These are phyloP conservation scores for Citrus unshiu DNA, from an alignment of 345 rosid genomes.

Conservation along the genomic window DNA sequence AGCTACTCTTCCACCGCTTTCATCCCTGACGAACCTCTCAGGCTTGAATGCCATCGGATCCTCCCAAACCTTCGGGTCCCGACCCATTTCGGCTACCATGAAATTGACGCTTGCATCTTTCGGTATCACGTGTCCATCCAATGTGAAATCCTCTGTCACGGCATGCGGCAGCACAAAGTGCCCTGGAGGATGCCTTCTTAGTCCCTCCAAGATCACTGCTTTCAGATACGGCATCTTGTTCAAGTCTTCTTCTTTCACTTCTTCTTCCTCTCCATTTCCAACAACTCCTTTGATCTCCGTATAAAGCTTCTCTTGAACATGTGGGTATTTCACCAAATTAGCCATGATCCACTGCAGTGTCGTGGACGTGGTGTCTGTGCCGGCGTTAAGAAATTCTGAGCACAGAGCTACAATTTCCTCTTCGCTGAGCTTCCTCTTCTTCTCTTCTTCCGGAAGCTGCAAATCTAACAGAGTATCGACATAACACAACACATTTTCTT, in stretches of 20 bases:
- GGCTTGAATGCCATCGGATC: constrained; percentile 12
- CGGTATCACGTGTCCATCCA: neutral
- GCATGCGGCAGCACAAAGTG: constrained; percentile 15
- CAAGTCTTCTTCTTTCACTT: neutral
- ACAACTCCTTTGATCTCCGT: neutral
- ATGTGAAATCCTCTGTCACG: neutral
- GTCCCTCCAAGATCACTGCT: constrained; percentile 3
- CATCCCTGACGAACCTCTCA: neutral
- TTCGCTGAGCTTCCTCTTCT: constrained; percentile 5
- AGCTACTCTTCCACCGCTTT: neutral
- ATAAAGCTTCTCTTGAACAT: neutral
- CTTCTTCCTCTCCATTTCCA: neutral
- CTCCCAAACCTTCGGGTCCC: constrained; percentile 13
- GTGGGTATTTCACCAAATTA: neutral
- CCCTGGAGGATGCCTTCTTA: constrained; percentile 9
- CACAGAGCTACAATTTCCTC: neutral
- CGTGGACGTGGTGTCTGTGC: neutral
- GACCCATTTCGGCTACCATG: constrained; percentile 15
- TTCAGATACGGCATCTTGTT: neutral
- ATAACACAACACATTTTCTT: neutral
- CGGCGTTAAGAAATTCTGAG: constrained; percentile 4
- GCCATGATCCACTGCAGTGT: constrained; percentile 11
- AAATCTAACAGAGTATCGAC: constrained; percentile 6
- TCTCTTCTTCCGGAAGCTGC: constrained; percentile 7
- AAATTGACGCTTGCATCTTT: neutral